A percentile compares a stretch with the other conserved stretches of the same genome.
Conservation (phyloP, 2,329 filamentous ascomycete genomes). For the Akanthomyces muscarius region DNA sequence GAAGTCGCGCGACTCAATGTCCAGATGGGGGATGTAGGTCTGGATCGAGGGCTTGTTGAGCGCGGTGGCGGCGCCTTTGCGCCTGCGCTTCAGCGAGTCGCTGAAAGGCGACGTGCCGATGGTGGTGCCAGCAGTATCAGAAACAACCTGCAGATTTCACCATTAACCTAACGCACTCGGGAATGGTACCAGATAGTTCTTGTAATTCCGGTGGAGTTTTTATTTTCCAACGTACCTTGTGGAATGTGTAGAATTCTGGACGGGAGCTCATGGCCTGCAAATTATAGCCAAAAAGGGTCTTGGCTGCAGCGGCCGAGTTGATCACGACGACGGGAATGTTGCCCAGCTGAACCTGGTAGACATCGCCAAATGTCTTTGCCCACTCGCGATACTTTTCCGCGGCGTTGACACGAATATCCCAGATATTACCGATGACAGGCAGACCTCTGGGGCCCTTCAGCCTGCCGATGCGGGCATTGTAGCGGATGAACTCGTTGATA, state of each 20-base stretch:
- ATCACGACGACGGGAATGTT: constrained; percentile 54
- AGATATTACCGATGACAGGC: constrained; percentile 52
- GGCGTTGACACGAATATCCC: constrained; percentile 51
- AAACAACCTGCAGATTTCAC: constrained; percentile 46
- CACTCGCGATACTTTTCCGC: constrained; percentile 54
- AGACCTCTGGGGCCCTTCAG: constrained; percentile 47
- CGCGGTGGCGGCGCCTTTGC: constrained; percentile 62
- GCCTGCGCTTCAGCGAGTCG: constrained; percentile 58
- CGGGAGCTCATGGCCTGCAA: constrained; percentile 51
- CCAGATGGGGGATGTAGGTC: constrained; percentile 58
- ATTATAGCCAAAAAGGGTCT: constrained; percentile 48
- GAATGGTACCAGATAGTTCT: no score
- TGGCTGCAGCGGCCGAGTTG: constrained; percentile 50
- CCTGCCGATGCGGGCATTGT: constrained; percentile 39
- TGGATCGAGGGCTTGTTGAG: constrained; percentile 62
- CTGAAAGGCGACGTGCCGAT: constrained; percentile 66
- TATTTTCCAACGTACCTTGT: constrained; percentile 41
- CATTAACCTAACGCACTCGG: neutral
- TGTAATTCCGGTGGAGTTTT: no score
- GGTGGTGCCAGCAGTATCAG: constrained; percentile 62
- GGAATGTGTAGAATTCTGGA: constrained; percentile 57
- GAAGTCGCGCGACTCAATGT: constrained; percentile 60
- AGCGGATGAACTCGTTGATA: constrained; percentile 46
- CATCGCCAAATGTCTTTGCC: constrained; percentile 43
- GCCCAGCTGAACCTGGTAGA: constrained; percentile 56